These are phyloP conservation scores for Retiboletus flavoniger DNA, from an alignment of 1,284 basidiomycete species.

Conservation along the genomic window DNA sequence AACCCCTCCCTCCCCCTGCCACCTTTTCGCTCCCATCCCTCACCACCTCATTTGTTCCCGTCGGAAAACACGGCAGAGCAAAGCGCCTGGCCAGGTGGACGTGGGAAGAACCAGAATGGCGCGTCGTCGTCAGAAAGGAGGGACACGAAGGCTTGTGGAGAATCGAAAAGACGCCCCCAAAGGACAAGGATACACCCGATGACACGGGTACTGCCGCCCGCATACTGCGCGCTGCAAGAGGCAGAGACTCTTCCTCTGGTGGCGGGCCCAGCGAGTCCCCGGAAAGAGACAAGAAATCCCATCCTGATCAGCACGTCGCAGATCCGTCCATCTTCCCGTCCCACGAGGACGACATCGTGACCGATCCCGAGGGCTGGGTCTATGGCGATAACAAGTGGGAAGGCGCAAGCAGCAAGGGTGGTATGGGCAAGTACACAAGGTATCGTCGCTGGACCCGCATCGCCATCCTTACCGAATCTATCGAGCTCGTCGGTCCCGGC, in stretches of 20 bases:
- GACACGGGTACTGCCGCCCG: constrained; percentile 32
- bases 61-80: constrained; percentile 41
- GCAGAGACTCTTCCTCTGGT: constrained; percentile 15
- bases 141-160: constrained; percentile 44
- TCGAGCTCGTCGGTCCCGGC: constrained; percentile 52
- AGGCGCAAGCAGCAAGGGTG: constrained; percentile 68
- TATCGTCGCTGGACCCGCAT: constrained; percentile 82
- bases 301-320: constrained; percentile 18
- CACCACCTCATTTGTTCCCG: constrained; percentile 37
- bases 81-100: constrained; percentile 77
- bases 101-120: constrained; percentile 89
- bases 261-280: constrained; percentile 19
- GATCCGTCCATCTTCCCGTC: constrained; percentile 26
- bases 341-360: constrained; percentile 49
- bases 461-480: constrained; percentile 71
- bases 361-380: constrained; percentile 90
- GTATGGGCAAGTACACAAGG: constrained; percentile 89
- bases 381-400: constrained; percentile 98
- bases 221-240: constrained; percentile 30
- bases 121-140: constrained; percentile 64
- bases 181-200: constrained; percentile 46
- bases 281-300: constrained; percentile 21
- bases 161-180: constrained; percentile 60
- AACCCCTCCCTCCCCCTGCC: constrained; percentile 62
- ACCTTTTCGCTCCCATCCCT: constrained; percentile 58